These are phyloP conservation scores for Gracilaria domingensis DNA, from an alignment of 23 red algal genomes.

Conservation along the genomic window DNA sequence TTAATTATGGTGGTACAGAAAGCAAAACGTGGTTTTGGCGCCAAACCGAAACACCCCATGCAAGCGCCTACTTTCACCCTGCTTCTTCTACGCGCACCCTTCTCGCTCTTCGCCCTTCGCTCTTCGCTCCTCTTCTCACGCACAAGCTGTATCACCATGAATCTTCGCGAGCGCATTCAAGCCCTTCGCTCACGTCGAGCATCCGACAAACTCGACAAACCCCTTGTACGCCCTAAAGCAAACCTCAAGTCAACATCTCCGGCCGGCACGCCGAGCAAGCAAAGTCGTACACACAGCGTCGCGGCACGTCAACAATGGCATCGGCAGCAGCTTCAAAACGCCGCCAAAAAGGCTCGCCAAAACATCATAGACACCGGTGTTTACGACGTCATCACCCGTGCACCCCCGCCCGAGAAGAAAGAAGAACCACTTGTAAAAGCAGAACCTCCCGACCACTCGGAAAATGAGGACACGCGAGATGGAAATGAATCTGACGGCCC, in stretches of 20 bases:
- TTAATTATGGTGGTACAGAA: not conserved
- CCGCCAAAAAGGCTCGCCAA: constrained; percentile 39
- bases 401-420: constrained; percentile 1
- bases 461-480: not conserved
- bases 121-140: no score
- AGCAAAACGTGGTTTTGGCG: not conserved
- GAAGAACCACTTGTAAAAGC: not conserved
- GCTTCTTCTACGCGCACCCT: no score
- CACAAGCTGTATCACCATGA: not conserved
- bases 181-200: constrained; percentile 9
- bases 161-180: constrained; percentile 9
- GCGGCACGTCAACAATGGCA: constrained; percentile 39
- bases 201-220: not conserved
- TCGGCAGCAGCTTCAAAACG: constrained; percentile 17
- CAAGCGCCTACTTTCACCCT: not conserved
- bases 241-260: not conserved
- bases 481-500: constrained; percentile 1
- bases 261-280: not conserved
- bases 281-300: not conserved
- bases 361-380: constrained; percentile 24
- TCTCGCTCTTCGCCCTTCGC: not conserved
- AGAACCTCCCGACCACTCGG: not conserved
- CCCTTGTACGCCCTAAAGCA: no score
- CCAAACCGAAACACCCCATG: constrained; percentile 21
- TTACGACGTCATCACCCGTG: constrained; percentile 17